Evolutionary conservation across 768 basidiomycete genomes (phyloP), one percentile per base, ranked within the genome.

Genomic region (Trametes punicea): DNA sequence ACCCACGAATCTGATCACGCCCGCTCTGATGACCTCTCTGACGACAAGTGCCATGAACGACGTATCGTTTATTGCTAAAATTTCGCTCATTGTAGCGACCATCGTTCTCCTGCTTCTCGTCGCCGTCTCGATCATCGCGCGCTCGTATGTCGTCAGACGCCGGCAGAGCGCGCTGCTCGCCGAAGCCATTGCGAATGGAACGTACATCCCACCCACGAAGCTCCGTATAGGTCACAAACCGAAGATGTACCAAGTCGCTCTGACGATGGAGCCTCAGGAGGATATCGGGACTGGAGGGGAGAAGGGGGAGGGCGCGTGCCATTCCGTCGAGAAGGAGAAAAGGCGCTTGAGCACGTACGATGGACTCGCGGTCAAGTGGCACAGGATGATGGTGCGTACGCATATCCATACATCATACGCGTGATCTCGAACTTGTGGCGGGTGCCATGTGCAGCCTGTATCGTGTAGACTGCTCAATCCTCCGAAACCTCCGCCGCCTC

Each of bases 101-200:
- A 79, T 88, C 47, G 77, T 87, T 56, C 79, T 87, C 20, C 79
- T 88, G 18, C 77, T 88, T 21, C 74, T 76, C 36, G 81, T 88
- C n/a, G 85, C 84, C 8, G 79, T 79, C 2, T 83, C 83, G 11
- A 85, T 88, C 65, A 79, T 88, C 57, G 61, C 80, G 42, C 83
- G 87, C 31, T 86, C 84, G 20, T 76, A 86, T 55, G 58, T 87
- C 36, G 74, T 87, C n/a, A 77, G 87, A 2, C 71, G 84, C 13
- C 78, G 87, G 3, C 82, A 84, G 54, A 77, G 81, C 16, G 76
- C 75, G 6, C 66, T 83, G 63, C 72, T 86, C 29, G 83, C 81
- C 49, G 83, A 86, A 57, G 84, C 83, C 16, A 85, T 86, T 59
- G 73, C 78, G 21, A 81, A 83, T 55, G 85, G 85, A 8, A 83